A percentile compares a stretch with the other conserved stretches of the same genome.
Conservation (phyloP, 495 filamentous ascomycete species). For the Choiromyces venosus region DNA sequence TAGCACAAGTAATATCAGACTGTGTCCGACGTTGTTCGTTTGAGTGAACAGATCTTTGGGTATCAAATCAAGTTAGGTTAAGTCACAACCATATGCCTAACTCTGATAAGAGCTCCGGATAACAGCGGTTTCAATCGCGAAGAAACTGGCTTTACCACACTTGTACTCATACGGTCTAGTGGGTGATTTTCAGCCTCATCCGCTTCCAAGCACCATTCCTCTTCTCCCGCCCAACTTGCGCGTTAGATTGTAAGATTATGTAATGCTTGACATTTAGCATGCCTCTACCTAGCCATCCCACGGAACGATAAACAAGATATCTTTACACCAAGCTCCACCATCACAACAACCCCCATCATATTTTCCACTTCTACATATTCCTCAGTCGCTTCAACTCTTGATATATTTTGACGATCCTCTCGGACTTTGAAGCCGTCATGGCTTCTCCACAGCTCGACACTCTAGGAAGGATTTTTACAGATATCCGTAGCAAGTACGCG, state of each 20-base stretch:
- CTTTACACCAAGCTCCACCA: not conserved
- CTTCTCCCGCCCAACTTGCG: not conserved
- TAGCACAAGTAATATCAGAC: not conserved
- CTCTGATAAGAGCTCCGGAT: not conserved
- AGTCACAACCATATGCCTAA: not conserved
- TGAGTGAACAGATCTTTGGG: not conserved
- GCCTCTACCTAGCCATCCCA: not conserved
- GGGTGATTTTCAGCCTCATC: not conserved
- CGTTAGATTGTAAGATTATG: not conserved
- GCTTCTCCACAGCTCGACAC: conserved; percentile 36
- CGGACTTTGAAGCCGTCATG: conserved; percentile 21
- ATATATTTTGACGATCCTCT: not conserved
- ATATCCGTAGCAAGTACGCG: conserved; percentile 43
- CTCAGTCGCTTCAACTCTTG: not conserved
- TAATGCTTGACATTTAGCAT: not conserved
- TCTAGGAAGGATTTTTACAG: conserved; percentile 38
- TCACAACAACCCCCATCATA: not conserved
- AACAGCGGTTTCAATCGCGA: not conserved
- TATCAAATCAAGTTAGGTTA: not conserved
- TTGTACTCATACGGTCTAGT: not conserved
- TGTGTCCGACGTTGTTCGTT: not conserved
- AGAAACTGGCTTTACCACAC: not conserved
- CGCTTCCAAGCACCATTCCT: not conserved
- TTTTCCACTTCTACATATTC: not conserved
- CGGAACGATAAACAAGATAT: not conserved